These are phyloP conservation scores for Trichoderma sp. DNA, from an alignment of 2,329 filamentous ascomycete species.

Conservation along the genomic window DNA sequence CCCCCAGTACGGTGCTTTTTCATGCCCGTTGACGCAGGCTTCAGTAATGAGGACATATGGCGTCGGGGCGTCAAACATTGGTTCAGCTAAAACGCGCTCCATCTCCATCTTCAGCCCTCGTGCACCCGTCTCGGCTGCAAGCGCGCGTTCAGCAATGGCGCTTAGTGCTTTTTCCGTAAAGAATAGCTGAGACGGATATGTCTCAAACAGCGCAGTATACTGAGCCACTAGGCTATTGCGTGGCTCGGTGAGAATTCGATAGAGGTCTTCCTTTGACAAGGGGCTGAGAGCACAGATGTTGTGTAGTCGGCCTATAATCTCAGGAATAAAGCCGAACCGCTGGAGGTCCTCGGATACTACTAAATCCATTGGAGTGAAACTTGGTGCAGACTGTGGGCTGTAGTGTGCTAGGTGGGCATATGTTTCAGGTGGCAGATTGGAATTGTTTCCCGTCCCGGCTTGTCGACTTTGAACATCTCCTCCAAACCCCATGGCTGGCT, in stretches of 20 bases:
- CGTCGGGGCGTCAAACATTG: constrained; percentile 79
- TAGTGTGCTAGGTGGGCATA: constrained; percentile 61
- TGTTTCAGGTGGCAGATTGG: constrained; percentile 65
- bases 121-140: constrained; percentile 69
- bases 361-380: constrained; percentile 66
- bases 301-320: constrained; percentile 93
- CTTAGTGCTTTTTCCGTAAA: constrained; percentile 83
- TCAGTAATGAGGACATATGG: constrained; percentile 75
- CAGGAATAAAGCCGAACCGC: constrained; percentile 87
- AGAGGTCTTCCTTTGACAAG: constrained; percentile 66
- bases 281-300: constrained; percentile 84
- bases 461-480: constrained; percentile 69
- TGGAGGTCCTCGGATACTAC: constrained; percentile 76
- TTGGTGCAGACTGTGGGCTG: constrained; percentile 37
- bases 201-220: constrained; percentile 84
- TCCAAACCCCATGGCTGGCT: constrained; percentile 86
- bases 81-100: constrained; percentile 74
- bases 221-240: constrained; percentile 85
- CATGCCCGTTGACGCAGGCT: constrained; percentile 63
- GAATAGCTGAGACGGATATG: constrained; percentile 73
- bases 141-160: constrained; percentile 72
- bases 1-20: constrained; percentile 63
- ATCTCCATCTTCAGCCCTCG: constrained; percentile 78
- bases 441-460: constrained; percentile 49
- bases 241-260: constrained; percentile 89